These are phyloP conservation scores for Phytopythium ostracodes DNA, from an alignment of 352 stramenopile species.

Conservation along the genomic window DNA sequence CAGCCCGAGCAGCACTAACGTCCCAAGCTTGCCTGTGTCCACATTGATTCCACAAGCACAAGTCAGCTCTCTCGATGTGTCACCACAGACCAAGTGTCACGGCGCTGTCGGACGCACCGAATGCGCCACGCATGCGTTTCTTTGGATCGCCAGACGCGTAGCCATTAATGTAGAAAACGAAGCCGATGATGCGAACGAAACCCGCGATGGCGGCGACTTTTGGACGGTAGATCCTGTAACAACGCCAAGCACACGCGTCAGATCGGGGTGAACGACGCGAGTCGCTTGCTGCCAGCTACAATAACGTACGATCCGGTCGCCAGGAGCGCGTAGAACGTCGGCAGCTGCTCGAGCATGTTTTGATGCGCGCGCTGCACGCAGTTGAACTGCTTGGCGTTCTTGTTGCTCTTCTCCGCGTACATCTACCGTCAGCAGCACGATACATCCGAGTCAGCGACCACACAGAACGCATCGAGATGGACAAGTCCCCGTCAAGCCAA, in stretches of 20 bases:
- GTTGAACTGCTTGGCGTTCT: conserved; percentile 76
- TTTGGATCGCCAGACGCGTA: conserved; percentile 35
- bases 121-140: conserved; percentile 28
- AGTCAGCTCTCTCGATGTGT: background rate
- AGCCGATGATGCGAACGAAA: conserved; percentile 31
- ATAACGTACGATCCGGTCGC: conserved; percentile 33
- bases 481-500: too few relatives aligned
- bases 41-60: background rate
- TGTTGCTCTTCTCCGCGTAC: conserved; percentile 64
- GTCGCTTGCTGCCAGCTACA: background rate
- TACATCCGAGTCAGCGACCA: background rate
- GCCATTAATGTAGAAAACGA: conserved; percentile 36
- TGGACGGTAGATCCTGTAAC: conserved; percentile 35
- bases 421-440: conserved; percentile 12
- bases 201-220: conserved; percentile 29
- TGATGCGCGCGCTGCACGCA: conserved; percentile 81
- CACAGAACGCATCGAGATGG: too few relatives aligned
- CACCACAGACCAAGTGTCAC: background rate
- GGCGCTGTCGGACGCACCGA: conserved; percentile 20
- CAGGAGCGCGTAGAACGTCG: conserved; percentile 33
- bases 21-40: conserved; percentile 17
- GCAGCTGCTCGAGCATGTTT: conserved; percentile 71
- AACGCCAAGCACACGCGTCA: background rate
- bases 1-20: conserved; percentile 23
- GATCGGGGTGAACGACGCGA: background rate